phyloP scores from a whole-genome alignment of 2,329 filamentous ascomycete genomes.

The Chaetoscypha palmicola region DNA sequence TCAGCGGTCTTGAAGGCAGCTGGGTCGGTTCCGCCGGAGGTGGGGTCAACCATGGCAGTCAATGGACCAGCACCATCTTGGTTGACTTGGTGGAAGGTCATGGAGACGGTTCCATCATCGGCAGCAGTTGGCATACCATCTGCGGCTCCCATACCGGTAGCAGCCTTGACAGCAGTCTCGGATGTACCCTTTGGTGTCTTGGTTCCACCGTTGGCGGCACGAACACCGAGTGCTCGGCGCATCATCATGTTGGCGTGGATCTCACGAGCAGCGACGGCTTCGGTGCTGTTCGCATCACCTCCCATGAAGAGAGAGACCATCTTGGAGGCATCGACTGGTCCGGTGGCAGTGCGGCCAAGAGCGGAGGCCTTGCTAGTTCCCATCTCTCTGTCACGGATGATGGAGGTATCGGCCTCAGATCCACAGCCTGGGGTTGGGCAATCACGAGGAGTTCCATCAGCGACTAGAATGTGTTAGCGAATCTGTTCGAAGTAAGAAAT shows the following conservation, averaged over 20 bases:
- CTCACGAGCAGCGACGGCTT: slow-evolving; percentile 53
- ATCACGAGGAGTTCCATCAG: slow-evolving; percentile 61
- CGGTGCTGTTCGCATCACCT: slow-evolving; percentile 32
- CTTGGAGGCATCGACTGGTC: slow-evolving; percentile 48
- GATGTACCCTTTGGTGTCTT: slow-evolving; percentile 40
- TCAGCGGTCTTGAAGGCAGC: slow-evolving; percentile 52
- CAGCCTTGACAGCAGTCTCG: slow-evolving; percentile 48
- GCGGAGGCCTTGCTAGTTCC: slow-evolving; percentile 46
- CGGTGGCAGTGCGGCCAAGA: slow-evolving; percentile 57
- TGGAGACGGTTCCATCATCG: slow-evolving; percentile 52
- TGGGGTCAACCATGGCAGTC: slow-evolving; percentile 52
- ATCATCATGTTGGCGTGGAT: slow-evolving; percentile 54
- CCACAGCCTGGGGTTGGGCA: slow-evolving; percentile 55
- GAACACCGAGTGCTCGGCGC: slow-evolving; percentile 28
- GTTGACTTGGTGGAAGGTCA: slow-evolving; percentile 66
- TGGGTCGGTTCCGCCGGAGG: slow-evolving; percentile 55
- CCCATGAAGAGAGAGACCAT: slow-evolving; percentile 57
- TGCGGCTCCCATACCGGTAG: slow-evolving; percentile 46
- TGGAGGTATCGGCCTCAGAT: slow-evolving; percentile 63
- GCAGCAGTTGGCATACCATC: slow-evolving; percentile 50
- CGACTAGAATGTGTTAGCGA: slow-evolving; percentile 36
- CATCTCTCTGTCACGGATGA: slow-evolving; percentile 57
- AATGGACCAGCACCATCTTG: slow-evolving; percentile 63
- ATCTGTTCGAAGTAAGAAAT: not conserved
- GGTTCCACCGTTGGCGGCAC: slow-evolving; percentile 34